Conservation (phyloP, 2,329 filamentous ascomycete genomes). For the Elsinoe australis region DNA sequence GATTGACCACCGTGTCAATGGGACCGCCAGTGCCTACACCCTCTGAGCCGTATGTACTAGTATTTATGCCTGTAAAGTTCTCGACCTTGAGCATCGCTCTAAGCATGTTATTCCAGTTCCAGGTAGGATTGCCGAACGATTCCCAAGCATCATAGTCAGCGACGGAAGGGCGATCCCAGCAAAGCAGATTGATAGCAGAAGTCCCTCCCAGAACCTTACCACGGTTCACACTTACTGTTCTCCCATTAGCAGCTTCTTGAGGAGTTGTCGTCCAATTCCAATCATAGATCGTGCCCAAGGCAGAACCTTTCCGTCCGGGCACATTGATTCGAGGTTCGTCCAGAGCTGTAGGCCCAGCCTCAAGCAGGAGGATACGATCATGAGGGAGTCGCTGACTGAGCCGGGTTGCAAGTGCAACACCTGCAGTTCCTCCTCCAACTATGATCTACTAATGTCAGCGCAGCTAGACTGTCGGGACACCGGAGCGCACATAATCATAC, state of each 20-base stretch:
- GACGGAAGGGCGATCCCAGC: conserved; percentile 27
- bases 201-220: conserved; percentile 46
- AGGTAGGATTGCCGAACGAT: conserved; percentile 27
- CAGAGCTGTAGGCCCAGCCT: conserved; percentile 23
- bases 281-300: conserved; percentile 25
- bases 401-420: conserved; percentile 22
- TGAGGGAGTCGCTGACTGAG: conserved; percentile 22
- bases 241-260: conserved; percentile 35
- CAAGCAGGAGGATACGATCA: conserved; percentile 22
- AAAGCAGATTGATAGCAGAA: conserved; percentile 40
- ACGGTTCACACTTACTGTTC: conserved; percentile 38
- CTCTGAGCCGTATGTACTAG: conserved; percentile 23
- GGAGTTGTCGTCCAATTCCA: conserved; percentile 43
- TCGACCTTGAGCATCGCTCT: conserved; percentile 31
- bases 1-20: conserved; percentile 35
- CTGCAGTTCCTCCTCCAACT: conserved; percentile 25
- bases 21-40: conserved; percentile 30
- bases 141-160: conserved; percentile 32
- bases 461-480: not conserved
- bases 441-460: conserved; percentile 24
- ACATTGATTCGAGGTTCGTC: conserved; percentile 22
- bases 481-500: not conserved
- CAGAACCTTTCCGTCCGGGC: conserved; percentile 23
- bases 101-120: conserved; percentile 25
- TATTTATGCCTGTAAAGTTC: conserved; percentile 26